Base-by-base conservation (phyloP, 2,329 filamentous ascomycete species). In the Verticillium dahliae region DNA sequence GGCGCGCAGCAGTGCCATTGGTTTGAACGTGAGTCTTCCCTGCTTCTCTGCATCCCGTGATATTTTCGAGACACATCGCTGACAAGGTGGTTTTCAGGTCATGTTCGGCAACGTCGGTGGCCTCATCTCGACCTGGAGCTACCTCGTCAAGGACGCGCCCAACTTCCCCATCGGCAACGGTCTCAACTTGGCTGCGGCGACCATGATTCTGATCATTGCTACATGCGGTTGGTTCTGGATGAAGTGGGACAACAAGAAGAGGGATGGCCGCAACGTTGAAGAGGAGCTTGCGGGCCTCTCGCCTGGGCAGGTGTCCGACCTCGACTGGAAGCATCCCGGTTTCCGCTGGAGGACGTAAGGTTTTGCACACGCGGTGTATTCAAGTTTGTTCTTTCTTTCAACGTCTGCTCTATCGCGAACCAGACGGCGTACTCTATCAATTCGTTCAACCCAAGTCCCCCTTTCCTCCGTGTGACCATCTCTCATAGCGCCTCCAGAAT, bases 71-170 rank as follows among this genome's bases (percentile, higher is more conserved):
- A 63, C 22, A 18, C 15, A 84, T 14, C 13, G 52, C 61, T 62
- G 41, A 63, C 58, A 27, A 3, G 27, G 4, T 3, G 14, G 2
- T 1, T 2, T 15, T 4, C 45, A 65, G 63, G 63, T 91, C 68
- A 90, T 91, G 87, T 76, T 90, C 31, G 89, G 88, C 34, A 91
- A 90, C 60, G 70, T 91, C n/a, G 89, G 89, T 2, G 89, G 88
- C 0, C 71, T 91, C 38, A 80, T 89, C 62, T 81, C 84, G 1
- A 88, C 85, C 0, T 90, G 87, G 86, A 81, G 78, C 1, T 90
- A 88, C 73, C 68, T 90, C 15, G 81, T 82, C 0, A 83, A 75
- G 66, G 88, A 91, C 68, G 83, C 68, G 0, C 89, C 89, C 0
- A 73, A 90, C 62, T 92, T 86, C 68, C 85, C 78, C 63, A 90